A percentile compares a stretch with the other conserved stretches of the same genome.
Evolutionary conservation across 2,329 filamentous ascomycete species (phyloP).

Genomic region (Fusarium sp.): DNA sequence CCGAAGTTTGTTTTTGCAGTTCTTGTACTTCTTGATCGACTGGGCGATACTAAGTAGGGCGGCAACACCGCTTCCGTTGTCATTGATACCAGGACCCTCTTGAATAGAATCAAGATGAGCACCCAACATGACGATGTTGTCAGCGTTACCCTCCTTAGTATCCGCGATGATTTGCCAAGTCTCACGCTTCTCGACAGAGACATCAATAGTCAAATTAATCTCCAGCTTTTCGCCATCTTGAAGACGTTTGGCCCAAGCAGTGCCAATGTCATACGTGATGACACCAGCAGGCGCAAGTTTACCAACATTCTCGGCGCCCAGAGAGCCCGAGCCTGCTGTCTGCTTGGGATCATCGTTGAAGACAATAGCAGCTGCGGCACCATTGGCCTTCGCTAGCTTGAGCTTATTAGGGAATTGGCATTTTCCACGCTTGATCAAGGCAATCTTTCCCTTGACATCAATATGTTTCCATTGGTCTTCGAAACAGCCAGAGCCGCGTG

Average conservation of each 20-base stretch:
- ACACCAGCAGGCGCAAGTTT: constrained; percentile 53
- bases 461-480: constrained; percentile 57
- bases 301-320: constrained; percentile 59
- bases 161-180: constrained; percentile 58
- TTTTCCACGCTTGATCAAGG: constrained; percentile 58
- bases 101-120: constrained; percentile 57
- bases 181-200: constrained; percentile 54
- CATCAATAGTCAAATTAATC: constrained; percentile 53
- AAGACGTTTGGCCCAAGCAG: constrained; percentile 52
- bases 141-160: constrained; percentile 56
- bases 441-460: constrained; percentile 57
- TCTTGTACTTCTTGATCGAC: constrained; percentile 53
- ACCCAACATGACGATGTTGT: constrained; percentile 57
- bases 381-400: constrained; percentile 52
- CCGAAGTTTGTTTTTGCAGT: constrained; percentile 56
- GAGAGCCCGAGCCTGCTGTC: constrained; percentile 61
- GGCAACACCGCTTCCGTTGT: constrained; percentile 56
- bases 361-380: constrained; percentile 63
- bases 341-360: constrained; percentile 70
- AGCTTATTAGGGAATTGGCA: constrained; percentile 58
- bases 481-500: constrained; percentile 53
- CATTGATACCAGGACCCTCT: constrained; percentile 57
- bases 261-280: constrained; percentile 52
- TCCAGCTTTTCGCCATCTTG: constrained; percentile 50
- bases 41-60: constrained; percentile 54